phyloP scores from a whole-genome alignment of 2,329 filamentous ascomycete genomes.

The Diplocarpon mali region DNA sequence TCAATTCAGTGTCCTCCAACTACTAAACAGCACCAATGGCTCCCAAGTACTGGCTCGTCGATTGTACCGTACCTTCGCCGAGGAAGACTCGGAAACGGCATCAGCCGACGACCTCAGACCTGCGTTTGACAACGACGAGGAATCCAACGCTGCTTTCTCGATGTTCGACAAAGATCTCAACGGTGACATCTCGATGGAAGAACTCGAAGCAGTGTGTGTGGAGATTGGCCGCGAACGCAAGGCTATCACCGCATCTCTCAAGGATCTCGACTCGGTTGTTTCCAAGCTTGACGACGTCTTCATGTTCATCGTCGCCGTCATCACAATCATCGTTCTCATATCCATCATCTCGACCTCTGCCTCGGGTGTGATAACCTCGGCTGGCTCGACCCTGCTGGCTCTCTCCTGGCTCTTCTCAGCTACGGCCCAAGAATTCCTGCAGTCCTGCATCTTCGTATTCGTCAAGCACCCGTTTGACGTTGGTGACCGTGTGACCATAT shows the following conservation, averaged over 20 bases:
- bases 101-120: constrained; percentile 64
- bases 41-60: constrained; percentile 79
- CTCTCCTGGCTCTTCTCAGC: constrained; percentile 87
- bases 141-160: constrained; percentile 76
- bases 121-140: constrained; percentile 73
- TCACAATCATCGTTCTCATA: constrained; percentile 76
- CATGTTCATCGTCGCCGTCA: constrained; percentile 71
- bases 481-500: constrained; percentile 83
- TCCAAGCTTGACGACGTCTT: constrained; percentile 83
- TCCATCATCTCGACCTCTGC: constrained; percentile 83
- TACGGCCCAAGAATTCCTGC: constrained; percentile 87
- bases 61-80: constrained; percentile 75
- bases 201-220: constrained; percentile 84
- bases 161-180: constrained; percentile 98
- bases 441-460: constrained; percentile 91
- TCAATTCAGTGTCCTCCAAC: constrained; percentile 47
- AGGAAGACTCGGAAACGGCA: constrained; percentile 65
- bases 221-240: constrained; percentile 93
- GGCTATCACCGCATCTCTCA: constrained; percentile 85
- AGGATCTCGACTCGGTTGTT: constrained; percentile 90
- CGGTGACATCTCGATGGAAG: constrained; percentile 90
- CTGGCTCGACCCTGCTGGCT: constrained; percentile 77
- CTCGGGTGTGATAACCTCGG: constrained; percentile 81
- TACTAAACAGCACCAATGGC: constrained; percentile 61
- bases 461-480: constrained; percentile 97